Percentiles rank a stretch among this genome's conserved stretches.
phyloP scores from a whole-genome alignment of 768 basidiomycete genomes.

The Tylopilus balloui region DNA sequence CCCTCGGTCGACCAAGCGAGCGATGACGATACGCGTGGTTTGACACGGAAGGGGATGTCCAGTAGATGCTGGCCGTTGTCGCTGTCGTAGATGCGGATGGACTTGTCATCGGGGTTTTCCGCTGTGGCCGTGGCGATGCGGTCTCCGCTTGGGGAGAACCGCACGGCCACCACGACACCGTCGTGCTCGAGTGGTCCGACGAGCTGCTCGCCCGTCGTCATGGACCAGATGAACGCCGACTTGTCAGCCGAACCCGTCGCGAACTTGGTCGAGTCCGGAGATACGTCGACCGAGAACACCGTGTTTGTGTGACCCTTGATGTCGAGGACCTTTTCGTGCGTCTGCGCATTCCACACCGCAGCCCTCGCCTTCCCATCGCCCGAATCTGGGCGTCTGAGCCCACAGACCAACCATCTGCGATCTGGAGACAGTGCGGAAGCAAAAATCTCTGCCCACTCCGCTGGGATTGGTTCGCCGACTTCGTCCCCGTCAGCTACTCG shows the following conservation, averaged over 20 bases:
- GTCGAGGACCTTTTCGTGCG: neutral
- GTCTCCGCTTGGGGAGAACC: constrained; percentile 1
- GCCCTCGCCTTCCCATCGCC: neutral
- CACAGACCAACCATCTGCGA: neutral
- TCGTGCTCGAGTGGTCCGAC: neutral
- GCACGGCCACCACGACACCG: neutral
- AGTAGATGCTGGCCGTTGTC: neutral
- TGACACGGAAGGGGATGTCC: neutral
- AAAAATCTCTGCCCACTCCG: neutral
- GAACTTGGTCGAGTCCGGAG: neutral
- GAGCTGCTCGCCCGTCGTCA: neutral
- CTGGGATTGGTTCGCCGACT: neutral
- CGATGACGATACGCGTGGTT: neutral
- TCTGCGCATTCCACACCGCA: neutral
- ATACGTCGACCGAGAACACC: neutral
- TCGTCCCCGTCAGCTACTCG: neutral
- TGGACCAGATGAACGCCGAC: neutral
- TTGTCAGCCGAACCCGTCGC: neutral
- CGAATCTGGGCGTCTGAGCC: neutral
- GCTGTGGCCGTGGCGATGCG: neutral
- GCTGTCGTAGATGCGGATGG: neutral
- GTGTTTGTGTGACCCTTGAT: neutral
- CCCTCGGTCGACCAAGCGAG: neutral
- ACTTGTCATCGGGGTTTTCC: neutral
- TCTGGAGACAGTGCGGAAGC: neutral